These are phyloP conservation scores for Pleurotus pulmonarius DNA, from an alignment of 768 basidiomycete genomes.

Conservation along the genomic window DNA sequence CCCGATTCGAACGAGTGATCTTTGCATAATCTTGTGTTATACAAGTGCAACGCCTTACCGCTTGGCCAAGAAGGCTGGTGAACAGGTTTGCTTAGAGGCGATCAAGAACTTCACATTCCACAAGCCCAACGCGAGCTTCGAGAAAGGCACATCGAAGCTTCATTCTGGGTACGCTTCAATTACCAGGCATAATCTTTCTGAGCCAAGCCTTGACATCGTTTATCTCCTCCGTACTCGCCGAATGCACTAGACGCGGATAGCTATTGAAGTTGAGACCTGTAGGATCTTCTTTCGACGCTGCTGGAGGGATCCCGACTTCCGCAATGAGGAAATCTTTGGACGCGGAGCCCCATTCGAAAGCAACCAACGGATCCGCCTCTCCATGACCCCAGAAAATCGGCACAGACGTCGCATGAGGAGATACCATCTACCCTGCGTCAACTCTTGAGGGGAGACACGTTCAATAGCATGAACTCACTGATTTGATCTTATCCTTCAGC, in stretches of 20 bases:
- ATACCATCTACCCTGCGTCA: conserved; percentile 10
- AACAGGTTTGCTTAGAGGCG: not conserved
- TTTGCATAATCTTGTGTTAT: not conserved
- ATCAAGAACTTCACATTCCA: too few species aligned
- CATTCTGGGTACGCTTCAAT: not conserved
- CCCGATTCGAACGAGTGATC: not conserved
- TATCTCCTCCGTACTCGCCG: conserved; percentile 13
- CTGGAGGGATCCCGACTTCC: conserved; percentile 13
- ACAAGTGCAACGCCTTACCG: not conserved
- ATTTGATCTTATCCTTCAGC: conserved; percentile 35
- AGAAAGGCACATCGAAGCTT: not conserved
- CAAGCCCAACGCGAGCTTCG: too few species aligned
- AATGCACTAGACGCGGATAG: conserved; percentile 12
- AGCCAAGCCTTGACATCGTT: conserved; percentile 14
- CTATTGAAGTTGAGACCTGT: conserved; percentile 13
- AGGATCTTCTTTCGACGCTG: conserved; percentile 1
- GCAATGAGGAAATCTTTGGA: conserved; percentile 14
- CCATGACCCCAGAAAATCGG: conserved; percentile 23
- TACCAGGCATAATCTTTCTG: conserved; percentile 13
- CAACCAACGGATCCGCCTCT: conserved; percentile 13
- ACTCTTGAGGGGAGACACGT: too few species aligned
- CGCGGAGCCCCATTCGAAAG: conserved; percentile 6
- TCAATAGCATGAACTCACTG: conserved; percentile 17
- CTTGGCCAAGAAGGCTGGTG: not conserved
- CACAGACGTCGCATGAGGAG: conserved; percentile 10